Percentiles rank a stretch among this genome's conserved stretches.
These are phyloP conservation scores for Plectosphaerella sp. DNA, from an alignment of 2,329 filamentous ascomycete genomes.

Conservation along the genomic window DNA sequence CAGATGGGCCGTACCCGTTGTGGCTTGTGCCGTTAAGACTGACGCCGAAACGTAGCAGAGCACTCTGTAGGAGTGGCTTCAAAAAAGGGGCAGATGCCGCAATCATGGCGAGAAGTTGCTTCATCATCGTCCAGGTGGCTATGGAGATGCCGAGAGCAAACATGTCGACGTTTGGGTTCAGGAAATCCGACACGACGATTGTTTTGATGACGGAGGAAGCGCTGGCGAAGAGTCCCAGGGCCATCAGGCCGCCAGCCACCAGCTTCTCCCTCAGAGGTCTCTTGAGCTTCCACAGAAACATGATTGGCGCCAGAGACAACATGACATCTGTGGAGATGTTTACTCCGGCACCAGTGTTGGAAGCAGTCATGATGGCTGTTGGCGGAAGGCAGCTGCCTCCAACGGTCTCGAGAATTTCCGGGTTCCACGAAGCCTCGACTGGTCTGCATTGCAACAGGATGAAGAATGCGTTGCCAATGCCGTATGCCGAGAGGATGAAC, in stretches of 20 bases:
- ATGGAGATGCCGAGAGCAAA: neutral
- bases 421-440: neutral
- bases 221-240: neutral
- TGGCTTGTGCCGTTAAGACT: neutral
- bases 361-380: neutral
- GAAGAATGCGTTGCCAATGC: conserved; percentile 5
- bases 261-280: conserved; percentile 1
- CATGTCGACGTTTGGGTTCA: neutral
- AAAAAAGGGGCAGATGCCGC: neutral
- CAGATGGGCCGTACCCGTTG: neutral
- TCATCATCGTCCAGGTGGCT: neutral
- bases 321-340: conserved; percentile 5
- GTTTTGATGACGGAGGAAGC: neutral
- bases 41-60: neutral
- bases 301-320: conserved; percentile 1
- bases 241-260: neutral
- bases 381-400: neutral
- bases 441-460: neutral
- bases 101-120: conserved; percentile 1
- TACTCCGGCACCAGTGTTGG: neutral
- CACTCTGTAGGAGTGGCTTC: neutral
- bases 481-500: neutral
- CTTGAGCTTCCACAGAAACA: conserved; percentile 4
- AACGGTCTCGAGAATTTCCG: neutral
- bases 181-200: neutral